Percentiles rank a stretch among this genome's conserved stretches.
These are phyloP conservation scores for Leucaena leucocephala DNA, from an alignment of 306 rosid species.

Conservation along the genomic window DNA sequence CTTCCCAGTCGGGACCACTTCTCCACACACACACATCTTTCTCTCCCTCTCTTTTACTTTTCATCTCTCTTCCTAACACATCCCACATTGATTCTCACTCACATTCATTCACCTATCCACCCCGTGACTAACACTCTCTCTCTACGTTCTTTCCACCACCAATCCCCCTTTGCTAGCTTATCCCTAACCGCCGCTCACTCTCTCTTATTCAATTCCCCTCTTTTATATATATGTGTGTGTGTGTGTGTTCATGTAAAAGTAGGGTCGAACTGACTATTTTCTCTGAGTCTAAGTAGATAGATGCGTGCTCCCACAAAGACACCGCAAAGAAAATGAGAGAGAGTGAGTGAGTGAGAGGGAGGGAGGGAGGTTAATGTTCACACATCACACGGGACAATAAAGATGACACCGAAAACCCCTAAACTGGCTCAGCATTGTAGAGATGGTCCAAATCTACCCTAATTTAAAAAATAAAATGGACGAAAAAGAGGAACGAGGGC, in stretches of 20 bases:
- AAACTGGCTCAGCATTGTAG: slow-evolving; percentile 30
- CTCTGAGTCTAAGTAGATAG: background rate
- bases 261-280: background rate
- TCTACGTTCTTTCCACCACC: background rate
- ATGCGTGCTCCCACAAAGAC: background rate
- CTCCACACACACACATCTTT: slow-evolving; percentile 10
- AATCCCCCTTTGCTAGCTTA: background rate
- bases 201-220: background rate
- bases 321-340: slow-evolving; percentile 1
- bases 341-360: background rate
- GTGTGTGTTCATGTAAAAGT: too few species aligned
- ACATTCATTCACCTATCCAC: background rate
- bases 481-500: background rate
- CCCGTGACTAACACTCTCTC: slow-evolving; percentile 34
- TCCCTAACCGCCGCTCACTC: background rate
- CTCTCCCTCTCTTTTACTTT: slow-evolving; percentile 41
- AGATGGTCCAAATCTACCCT: slow-evolving; percentile 47
- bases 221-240: too few species aligned
- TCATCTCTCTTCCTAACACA: slow-evolving; percentile 25
- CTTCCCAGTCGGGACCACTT: slow-evolving; percentile 50
- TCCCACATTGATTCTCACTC: background rate
- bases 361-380: slow-evolving; percentile 13
- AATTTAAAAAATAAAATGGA: background rate
- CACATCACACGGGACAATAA: slow-evolving; percentile 34
- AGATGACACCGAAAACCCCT: slow-evolving; percentile 42